phyloP scores from a whole-genome alignment of 2,329 filamentous ascomycete species.

The Aspergillus luchuensis region DNA sequence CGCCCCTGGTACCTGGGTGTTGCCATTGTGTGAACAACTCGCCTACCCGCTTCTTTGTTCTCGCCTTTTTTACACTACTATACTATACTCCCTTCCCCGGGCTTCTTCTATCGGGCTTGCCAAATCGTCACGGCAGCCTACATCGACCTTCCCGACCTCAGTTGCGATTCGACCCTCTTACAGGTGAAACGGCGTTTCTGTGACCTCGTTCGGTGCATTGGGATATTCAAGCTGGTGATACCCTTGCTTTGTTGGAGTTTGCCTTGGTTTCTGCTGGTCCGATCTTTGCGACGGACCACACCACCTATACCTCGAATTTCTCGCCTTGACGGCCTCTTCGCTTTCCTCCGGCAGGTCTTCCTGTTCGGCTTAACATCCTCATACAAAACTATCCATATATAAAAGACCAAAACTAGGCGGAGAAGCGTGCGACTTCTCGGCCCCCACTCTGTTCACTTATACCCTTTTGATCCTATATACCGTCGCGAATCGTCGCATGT shows the following conservation, averaged over 20 bases:
- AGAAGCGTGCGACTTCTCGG: slow-evolving; percentile 15
- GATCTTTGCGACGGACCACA: slow-evolving; percentile 31
- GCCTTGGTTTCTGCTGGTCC: slow-evolving; percentile 30
- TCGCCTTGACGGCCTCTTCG: slow-evolving; percentile 39
- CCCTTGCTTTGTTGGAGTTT: slow-evolving; percentile 37
- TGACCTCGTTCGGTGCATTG: slow-evolving; percentile 29
- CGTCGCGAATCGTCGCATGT: slow-evolving; percentile 45
- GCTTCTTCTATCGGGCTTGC: neutral
- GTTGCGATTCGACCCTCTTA: slow-evolving; percentile 24
- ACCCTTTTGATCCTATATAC: slow-evolving; percentile 20
- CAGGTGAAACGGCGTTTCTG: slow-evolving; percentile 30
- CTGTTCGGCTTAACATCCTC: slow-evolving; percentile 24
- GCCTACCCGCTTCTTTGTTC: slow-evolving; percentile 20
- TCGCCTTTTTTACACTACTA: neutral
- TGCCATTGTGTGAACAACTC: slow-evolving; percentile 3
- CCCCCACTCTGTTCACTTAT: slow-evolving; percentile 12
- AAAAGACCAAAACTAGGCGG: slow-evolving; percentile 13
- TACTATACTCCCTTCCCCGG: too few relatives aligned
- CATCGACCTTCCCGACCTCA: slow-evolving; percentile 15
- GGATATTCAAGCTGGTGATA: slow-evolving; percentile 36
- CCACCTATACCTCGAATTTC: slow-evolving; percentile 23
- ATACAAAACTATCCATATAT: slow-evolving; percentile 11
- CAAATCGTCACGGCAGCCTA: slow-evolving; percentile 7
- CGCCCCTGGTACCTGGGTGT: slow-evolving; percentile 21
- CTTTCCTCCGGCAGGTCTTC: slow-evolving; percentile 25